A percentile compares a stretch with the other conserved stretches of the same genome.
These are phyloP conservation scores for Mortierella sp. DNA, from an alignment of 371 early-diverging fungal species.

Conservation along the genomic window DNA sequence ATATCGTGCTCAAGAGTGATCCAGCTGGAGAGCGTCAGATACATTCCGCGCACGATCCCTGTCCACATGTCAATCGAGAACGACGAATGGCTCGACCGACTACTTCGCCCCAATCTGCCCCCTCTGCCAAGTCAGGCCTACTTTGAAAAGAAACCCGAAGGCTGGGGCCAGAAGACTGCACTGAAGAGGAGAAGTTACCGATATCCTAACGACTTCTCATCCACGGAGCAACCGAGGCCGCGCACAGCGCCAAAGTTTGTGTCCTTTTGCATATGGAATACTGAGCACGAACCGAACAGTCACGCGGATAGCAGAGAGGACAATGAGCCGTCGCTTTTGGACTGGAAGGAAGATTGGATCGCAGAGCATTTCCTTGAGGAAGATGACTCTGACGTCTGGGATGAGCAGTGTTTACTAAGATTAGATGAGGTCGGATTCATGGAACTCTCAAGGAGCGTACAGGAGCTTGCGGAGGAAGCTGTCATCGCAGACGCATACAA, in stretches of 20 bases:
- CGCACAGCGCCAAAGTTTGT: neutral
- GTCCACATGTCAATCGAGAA: constrained; percentile 10
- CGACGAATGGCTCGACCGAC: constrained; percentile 26
- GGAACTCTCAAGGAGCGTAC: neutral
- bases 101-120: neutral
- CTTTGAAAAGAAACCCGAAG: neutral
- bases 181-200: constrained; percentile 4
- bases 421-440: constrained; percentile 2
- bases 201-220: neutral
- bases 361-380: neutral
- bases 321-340: constrained; percentile 3
- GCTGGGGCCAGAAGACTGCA: neutral
- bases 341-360: neutral
- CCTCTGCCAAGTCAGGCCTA: neutral
- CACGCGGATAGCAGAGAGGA: neutral
- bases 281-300: neutral
- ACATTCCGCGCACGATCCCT: constrained; percentile 7
- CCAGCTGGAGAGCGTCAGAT: constrained; percentile 6
- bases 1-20: constrained; percentile 13
- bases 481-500: constrained; percentile 9
- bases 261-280: neutral
- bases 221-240: too few species aligned
- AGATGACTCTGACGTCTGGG: neutral
- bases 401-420: neutral
- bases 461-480: constrained; percentile 5